Evolutionary conservation across 495 filamentous ascomycete species (phyloP).

Genomic region (Trichoderma virens): DNA sequence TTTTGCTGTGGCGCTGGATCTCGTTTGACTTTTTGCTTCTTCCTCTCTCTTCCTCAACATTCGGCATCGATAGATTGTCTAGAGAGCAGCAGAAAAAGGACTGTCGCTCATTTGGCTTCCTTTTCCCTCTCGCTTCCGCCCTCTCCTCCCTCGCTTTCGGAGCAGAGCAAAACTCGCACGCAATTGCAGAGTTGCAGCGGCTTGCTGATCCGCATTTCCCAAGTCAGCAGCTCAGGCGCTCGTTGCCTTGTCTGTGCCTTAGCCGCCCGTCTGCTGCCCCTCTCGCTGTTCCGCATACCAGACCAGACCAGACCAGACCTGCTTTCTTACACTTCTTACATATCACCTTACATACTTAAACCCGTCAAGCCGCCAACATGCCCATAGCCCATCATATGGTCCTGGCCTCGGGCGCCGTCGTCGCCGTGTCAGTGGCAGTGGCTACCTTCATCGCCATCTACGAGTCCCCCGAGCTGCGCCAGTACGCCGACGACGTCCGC

Average conservation of each 20-base stretch:
- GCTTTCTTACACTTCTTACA: background rate
- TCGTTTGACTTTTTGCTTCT: background rate
- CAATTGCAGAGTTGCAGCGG: background rate
- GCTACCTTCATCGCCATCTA: slow-evolving; percentile 81
- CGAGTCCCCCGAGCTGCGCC: slow-evolving; percentile 71
- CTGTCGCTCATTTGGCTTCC: no score
- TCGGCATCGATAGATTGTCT: background rate
- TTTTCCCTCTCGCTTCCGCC: background rate
- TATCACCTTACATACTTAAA: background rate
- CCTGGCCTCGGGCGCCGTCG: slow-evolving; percentile 59
- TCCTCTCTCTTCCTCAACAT: background rate
- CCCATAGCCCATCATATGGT: slow-evolving; percentile 41
- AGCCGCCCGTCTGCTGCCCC: slow-evolving; percentile 1
- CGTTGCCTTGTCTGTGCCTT: background rate
- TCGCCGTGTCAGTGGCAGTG: slow-evolving; percentile 66
- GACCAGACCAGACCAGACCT: no score
- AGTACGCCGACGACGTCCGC: slow-evolving; percentile 66
- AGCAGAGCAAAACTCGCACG: no score
- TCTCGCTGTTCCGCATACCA: background rate
- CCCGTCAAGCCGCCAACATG: slow-evolving; percentile 18
- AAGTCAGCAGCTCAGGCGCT: background rate
- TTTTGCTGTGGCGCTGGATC: background rate
- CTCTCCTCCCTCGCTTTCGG: no score
- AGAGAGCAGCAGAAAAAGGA: background rate
- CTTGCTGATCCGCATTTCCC: background rate